A percentile compares a stretch with the other conserved stretches of the same genome.
These are phyloP conservation scores for Rhizopus microsporus DNA, from an alignment of 371 early-diverging fungal genomes.

Conservation along the genomic window DNA sequence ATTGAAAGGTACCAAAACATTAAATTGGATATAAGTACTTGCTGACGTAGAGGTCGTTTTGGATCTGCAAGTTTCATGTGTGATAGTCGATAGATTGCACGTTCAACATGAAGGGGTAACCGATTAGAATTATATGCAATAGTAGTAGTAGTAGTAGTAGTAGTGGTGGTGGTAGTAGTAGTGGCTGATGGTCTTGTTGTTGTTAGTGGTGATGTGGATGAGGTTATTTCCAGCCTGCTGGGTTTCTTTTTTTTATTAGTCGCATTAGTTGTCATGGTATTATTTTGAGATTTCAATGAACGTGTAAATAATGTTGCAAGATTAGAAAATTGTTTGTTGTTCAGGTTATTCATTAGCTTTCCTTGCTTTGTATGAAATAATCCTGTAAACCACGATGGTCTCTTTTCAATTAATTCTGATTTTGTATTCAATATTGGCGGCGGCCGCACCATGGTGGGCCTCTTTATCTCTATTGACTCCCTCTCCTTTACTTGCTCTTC, in stretches of 20 bases:
- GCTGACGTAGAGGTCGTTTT: constrained; percentile 77
- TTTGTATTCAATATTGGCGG: constrained; percentile 1
- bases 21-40: constrained; percentile 86
- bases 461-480: neutral
- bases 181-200: neutral
- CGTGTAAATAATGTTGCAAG: constrained; percentile 31
- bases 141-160: constrained; percentile 7
- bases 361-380: constrained; percentile 25
- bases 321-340: constrained; percentile 14
- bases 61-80: constrained; percentile 86
- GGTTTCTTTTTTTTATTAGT: constrained; percentile 15
- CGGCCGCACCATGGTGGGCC: neutral
- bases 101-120: constrained; percentile 78
- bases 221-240: constrained; percentile 24
- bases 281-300: constrained; percentile 19
- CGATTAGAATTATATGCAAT: constrained; percentile 40
- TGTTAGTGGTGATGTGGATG: neutral
- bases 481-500: neutral
- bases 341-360: constrained; percentile 3
- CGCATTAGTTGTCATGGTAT: neutral
- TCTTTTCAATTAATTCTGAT: constrained; percentile 12
- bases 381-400: constrained; percentile 31
- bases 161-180: constrained; percentile 2
- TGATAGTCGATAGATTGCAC: constrained; percentile 81
- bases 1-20: constrained; percentile 88